A percentile compares a stretch with the other conserved stretches of the same genome.
Evolutionary conservation across 2,329 filamentous ascomycete species (phyloP).

Genomic region (Juglanconis juglandina): DNA sequence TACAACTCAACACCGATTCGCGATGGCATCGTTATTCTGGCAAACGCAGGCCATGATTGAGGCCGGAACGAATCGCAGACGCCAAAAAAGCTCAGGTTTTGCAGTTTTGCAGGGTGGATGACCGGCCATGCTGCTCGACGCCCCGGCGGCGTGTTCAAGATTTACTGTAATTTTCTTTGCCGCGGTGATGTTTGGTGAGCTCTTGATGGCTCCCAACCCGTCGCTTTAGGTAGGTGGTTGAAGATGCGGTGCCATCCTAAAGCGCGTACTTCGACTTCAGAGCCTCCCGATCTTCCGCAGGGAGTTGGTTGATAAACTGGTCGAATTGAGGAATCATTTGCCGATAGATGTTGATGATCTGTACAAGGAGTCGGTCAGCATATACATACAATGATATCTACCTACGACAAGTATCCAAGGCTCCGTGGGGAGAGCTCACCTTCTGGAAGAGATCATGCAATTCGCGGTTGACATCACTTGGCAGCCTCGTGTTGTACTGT

Average conservation of each 20-base stretch:
- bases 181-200: background rate
- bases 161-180: background rate
- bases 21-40: background rate
- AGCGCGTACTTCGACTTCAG: slow-evolving; percentile 44
- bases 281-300: slow-evolving; percentile 46
- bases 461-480: slow-evolving; percentile 60
- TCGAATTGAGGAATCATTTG: slow-evolving; percentile 58
- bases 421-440: slow-evolving; percentile 45
- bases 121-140: too few relatives aligned
- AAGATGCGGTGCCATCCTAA: background rate
- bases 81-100: too few relatives aligned
- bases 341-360: slow-evolving; percentile 52
- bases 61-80: too few relatives aligned
- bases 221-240: background rate
- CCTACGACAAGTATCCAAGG: background rate
- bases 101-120: too few relatives aligned
- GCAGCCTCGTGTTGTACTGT: slow-evolving; percentile 63
- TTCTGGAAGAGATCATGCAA: slow-evolving; percentile 72
- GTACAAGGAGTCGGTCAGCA: background rate
- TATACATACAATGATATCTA: background rate
- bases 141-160: too few relatives aligned
- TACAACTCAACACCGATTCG: background rate
- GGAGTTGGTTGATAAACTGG: slow-evolving; percentile 51
- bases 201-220: background rate
- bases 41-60: background rate